A percentile compares a stretch with the other conserved stretches of the same genome.
These are phyloP conservation scores for Candida parachauliodes DNA, from an alignment of 805 yeast species.

Conservation along the genomic window DNA sequence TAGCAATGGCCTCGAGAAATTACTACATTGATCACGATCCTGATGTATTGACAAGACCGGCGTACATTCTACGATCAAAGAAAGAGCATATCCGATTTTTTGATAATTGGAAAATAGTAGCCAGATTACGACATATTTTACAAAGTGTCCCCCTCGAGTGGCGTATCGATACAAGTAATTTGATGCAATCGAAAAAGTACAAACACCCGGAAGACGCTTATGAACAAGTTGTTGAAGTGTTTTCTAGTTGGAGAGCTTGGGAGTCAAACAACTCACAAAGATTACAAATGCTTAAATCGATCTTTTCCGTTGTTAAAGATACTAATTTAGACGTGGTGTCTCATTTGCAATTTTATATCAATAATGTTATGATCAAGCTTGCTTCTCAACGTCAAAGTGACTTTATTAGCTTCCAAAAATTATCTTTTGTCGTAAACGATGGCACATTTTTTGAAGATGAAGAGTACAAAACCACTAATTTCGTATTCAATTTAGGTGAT, in stretches of 20 bases:
- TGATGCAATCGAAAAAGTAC: slow-evolving; percentile 16
- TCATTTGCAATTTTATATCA: slow-evolving; percentile 5
- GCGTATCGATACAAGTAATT: slow-evolving; percentile 30
- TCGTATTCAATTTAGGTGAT: slow-evolving; percentile 13
- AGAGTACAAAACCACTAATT: slow-evolving; percentile 6
- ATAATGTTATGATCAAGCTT: slow-evolving; percentile 6
- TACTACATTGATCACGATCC: slow-evolving; percentile 75
- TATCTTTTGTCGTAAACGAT: background rate
- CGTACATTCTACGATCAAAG: slow-evolving; percentile 70
- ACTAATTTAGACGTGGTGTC: background rate
- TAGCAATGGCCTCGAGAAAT: slow-evolving; percentile 36
- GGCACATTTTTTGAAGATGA: background rate
- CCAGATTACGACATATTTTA: slow-evolving; percentile 73
- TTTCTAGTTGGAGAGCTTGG: slow-evolving; percentile 88
- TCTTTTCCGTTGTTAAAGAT: slow-evolving; percentile 9
- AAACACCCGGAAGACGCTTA: slow-evolving; percentile 49
- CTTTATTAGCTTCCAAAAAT: slow-evolving; percentile 2
- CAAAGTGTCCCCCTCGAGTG: slow-evolving; percentile 55
- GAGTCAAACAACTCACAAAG: slow-evolving; percentile 51
- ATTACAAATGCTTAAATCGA: slow-evolving; percentile 15
- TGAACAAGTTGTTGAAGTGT: slow-evolving; percentile 52
- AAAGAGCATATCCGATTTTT: slow-evolving; percentile 71
- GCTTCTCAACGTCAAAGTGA: slow-evolving; percentile 4
- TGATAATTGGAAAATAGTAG: slow-evolving; percentile 84
- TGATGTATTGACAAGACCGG: slow-evolving; percentile 83